These are phyloP conservation scores for Podaxis pistillaris DNA, from an alignment of 768 basidiomycete genomes.

Conservation along the genomic window DNA sequence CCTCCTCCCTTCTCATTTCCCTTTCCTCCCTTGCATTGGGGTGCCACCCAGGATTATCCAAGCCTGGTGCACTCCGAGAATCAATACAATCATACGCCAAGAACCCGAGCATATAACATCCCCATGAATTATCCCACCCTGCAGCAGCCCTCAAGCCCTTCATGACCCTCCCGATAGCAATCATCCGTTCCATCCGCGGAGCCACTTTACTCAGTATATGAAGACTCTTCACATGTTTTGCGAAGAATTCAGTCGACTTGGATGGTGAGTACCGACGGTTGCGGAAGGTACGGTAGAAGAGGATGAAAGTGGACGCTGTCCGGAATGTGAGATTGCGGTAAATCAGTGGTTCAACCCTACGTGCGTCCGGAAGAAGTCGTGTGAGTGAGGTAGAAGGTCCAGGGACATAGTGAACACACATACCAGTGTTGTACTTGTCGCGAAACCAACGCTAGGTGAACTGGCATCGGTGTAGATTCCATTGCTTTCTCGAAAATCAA, in stretches of 20 bases:
- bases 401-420: not conserved
- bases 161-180: constrained; percentile 1
- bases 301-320: not conserved
- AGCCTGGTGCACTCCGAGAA: no score
- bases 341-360: constrained; percentile 11
- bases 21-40: not conserved
- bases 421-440: constrained; percentile 11
- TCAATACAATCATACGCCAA: not conserved
- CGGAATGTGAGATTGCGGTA: constrained; percentile 7
- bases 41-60: not conserved
- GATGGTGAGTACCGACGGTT: constrained; percentile 2
- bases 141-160: constrained; percentile 2
- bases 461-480: constrained; percentile 10
- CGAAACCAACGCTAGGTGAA: constrained; percentile 9
- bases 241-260: constrained; percentile 8
- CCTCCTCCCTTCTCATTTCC: not conserved
- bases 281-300: constrained; percentile 11
- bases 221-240: constrained; percentile 4
- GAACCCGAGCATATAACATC: not conserved
- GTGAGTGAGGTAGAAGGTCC: not conserved
- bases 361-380: not conserved
- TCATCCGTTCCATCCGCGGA: not conserved
- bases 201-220: not conserved
- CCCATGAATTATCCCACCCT: constrained; percentile 10
- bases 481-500: constrained; percentile 11